Evolutionary conservation across 192 early-diverging fungal genomes (phyloP).

Genomic region (Podila verticillata): DNA sequence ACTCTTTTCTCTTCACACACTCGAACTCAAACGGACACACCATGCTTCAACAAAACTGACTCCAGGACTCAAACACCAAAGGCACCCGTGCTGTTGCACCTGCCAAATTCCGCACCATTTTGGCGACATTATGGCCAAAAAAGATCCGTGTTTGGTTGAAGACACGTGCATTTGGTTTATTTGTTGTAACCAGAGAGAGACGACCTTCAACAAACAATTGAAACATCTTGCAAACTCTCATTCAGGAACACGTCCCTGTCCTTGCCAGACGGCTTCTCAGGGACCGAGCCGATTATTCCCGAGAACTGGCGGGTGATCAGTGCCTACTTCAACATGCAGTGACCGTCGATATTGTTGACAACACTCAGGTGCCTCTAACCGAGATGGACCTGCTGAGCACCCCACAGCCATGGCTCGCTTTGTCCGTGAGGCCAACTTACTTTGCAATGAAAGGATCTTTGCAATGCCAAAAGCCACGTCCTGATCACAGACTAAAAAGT

Average conservation of each 20-base stretch:
- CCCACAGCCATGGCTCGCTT: conserved; percentile 34
- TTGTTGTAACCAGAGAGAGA: too few species aligned
- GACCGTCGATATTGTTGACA: conserved; percentile 42
- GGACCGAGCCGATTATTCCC: conserved; percentile 50
- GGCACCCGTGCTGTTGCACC: too few species aligned
- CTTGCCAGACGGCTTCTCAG: conserved; percentile 50
- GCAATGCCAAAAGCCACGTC: conserved; percentile 50
- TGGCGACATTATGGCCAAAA: too few species aligned
- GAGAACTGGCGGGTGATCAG: conserved; percentile 56
- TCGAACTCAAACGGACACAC: too few species aligned
- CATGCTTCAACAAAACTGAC: too few species aligned
- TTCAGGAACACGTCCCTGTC: conserved; percentile 30
- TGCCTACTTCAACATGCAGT: conserved; percentile 54
- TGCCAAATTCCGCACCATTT: too few species aligned
- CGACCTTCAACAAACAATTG: too few species aligned
- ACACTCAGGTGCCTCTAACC: conserved; percentile 16
- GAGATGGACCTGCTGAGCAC: conserved; percentile 6
- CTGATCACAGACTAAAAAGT: conserved; percentile 44
- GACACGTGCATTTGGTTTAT: too few species aligned
- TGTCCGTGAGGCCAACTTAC: conserved; percentile 53
- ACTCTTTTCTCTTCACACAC: not conserved
- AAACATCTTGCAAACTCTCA: too few species aligned
- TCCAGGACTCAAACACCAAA: too few species aligned
- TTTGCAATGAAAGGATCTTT: conserved; percentile 50
- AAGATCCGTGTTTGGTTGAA: too few species aligned